Evolutionary conservation across 495 filamentous ascomycete genomes (phyloP), one percentile per base, ranked within the genome.

Genomic region (Daldinia concentrica): DNA sequence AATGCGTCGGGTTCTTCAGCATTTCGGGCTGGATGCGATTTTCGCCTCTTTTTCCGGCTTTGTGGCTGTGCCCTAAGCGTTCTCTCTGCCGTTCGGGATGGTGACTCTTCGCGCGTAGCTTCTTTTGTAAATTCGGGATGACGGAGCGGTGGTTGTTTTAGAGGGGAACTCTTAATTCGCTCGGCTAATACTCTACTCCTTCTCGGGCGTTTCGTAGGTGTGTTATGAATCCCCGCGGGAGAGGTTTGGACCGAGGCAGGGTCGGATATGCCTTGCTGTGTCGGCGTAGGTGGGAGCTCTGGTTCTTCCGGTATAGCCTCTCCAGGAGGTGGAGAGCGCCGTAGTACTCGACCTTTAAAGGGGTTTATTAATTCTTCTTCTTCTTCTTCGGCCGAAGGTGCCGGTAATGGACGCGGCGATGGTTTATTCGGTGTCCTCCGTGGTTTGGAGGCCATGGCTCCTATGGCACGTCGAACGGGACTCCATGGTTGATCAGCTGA

Each of bases 241-340:
- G 86, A 85, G 0, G 82, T 85, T 63, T 80, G 84, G 29, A 85
- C 76, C 4, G 73, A 72, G 22, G 83, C 77, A 5, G 85, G 84
- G 69, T 88, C 85, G 14, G 78, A 86, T 60, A 90, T 78, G 3
- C 88, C 87, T 41, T 84, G 72, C 62, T 90, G 85, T 32, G 87
- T 88, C 19, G 90, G 90, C 4, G 90, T 93, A 9, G 90, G 90
- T 8, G 91, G 91, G 24, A 93, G 81, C 37, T 91, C 89, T 8
- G 90, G 90, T 69, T 93, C 90, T 17, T 81, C 78, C 0, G 72
- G 67, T 4, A 61, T 51, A 5, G 80, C 62, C 12, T 79, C 82
- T 0, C 81, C 82, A 4, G 75, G 77, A 48, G 81, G 75, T 7
- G 82, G 78, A 24, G 78, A 78, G 26, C 72, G 74, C 22, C 66